Conservation (phyloP, 176 grass and related monocot genomes). For the Bonia amplexicaulis region DNA sequence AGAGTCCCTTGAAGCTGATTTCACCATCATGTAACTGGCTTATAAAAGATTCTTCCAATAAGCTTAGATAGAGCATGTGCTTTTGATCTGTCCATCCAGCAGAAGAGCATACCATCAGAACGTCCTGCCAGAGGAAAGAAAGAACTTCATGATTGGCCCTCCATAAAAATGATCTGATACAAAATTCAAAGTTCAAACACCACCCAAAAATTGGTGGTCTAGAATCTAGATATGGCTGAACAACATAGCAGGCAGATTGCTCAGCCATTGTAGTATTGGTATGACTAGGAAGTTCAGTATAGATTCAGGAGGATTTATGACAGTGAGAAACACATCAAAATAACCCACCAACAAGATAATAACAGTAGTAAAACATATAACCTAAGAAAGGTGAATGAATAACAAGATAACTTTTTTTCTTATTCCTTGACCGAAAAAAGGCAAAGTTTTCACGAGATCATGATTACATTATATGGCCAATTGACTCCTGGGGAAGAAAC, state of each 20-base stretch:
- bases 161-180: background rate
- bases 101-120: slow-evolving; percentile 36
- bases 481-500: background rate
- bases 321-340: background rate
- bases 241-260: background rate
- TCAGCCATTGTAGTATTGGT: background rate
- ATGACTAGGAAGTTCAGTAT: background rate
- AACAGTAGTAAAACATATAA: background rate
- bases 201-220: background rate
- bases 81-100: slow-evolving; percentile 83
- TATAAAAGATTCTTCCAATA: slow-evolving; percentile 71
- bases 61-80: slow-evolving; percentile 72
- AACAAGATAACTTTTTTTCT: background rate
- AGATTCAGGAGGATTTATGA: background rate
- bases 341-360: background rate
- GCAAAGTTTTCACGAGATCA: background rate
- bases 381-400: background rate
- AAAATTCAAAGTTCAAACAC: slow-evolving; percentile 5
- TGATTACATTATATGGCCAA: background rate
- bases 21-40: slow-evolving; percentile 38
- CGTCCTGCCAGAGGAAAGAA: slow-evolving; percentile 38
- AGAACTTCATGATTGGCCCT: slow-evolving; percentile 1
- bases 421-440: background rate
- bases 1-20: slow-evolving; percentile 37
- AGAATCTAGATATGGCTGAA: background rate